Evolutionary conservation across 495 filamentous ascomycete genomes (phyloP).

Genomic region (Saxophila tyrrhenica): DNA sequence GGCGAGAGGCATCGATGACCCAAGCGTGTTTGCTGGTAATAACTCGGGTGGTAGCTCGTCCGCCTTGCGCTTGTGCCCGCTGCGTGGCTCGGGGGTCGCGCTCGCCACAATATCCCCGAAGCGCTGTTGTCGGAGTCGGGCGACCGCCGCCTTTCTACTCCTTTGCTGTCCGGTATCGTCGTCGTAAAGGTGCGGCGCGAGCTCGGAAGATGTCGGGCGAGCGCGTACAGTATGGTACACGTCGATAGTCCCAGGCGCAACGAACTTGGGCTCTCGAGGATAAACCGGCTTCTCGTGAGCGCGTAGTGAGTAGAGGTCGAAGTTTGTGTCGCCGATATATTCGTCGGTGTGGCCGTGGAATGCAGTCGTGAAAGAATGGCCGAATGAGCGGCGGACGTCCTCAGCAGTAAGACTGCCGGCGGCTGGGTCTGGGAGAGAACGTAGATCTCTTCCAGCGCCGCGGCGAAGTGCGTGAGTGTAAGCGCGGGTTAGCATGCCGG

Average conservation of each 20-base stretch:
- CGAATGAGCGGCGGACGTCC: not conserved
- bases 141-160: no score
- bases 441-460: not conserved
- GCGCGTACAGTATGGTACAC: not conserved
- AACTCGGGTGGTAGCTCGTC: no score
- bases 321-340: not conserved
- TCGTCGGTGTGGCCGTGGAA: not conserved
- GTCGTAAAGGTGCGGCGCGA: not conserved
- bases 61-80: no score
- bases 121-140: no score
- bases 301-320: not conserved
- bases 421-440: not conserved
- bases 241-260: not conserved
- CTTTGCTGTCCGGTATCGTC: not conserved
- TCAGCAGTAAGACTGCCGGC: not conserved
- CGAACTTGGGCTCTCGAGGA: not conserved
- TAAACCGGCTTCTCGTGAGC: not conserved
- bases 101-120: not conserved
- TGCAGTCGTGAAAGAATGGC: not conserved
- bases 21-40: no score
- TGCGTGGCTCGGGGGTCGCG: not conserved
- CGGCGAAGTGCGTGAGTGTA: not conserved
- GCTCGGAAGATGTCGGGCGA: not conserved
- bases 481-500: constrained; percentile 1
- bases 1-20: no score